Evolutionary conservation across 768 basidiomycete genomes (phyloP), one percentile per base, ranked within the genome.

Genomic region (Amanita molliuscula): DNA sequence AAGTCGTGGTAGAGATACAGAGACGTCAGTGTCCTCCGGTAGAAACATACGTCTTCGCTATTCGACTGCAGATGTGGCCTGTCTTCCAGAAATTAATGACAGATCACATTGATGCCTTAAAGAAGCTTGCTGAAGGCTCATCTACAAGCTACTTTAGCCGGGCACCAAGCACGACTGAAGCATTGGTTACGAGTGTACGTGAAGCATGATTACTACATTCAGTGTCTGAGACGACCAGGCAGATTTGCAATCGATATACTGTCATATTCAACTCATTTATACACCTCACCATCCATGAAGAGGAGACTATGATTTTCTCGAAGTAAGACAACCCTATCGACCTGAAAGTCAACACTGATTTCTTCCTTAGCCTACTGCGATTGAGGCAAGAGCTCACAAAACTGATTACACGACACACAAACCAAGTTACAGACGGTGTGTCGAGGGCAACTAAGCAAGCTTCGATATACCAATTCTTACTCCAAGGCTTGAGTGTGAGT

Each of bases 271-370:
- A 81, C 53, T 81, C 85, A 2, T 81, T 93, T 54, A 80, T 94
- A 18, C 77, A 79, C 25, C 67, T 99, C 55, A 89, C 88, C 3
- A 77, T 77, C 34, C 84, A 88, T 53, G 84, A 81, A 36, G 91
- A 96, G 56, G 94, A 96, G 62, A 89, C 89, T 7, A 96, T 97
- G 93, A 87, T 98, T 42, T 96, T 96, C 60, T 81, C 86, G 20
- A 93, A 93, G 95, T 95, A 60, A 56, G 81, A 61, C 26, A 8
- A 11, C 11, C 3, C 28, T n/a, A 6, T 8, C 4, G 9, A 18
- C 3, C 3, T 36, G 13, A 26, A 28, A 10, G 20, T 13, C 9
- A 13, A 57, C 47, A 13, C 13, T 31, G 37, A 31, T 28, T 1
- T 42, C 46, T 35, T 48, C 48, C 44, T 9, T 53, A 98, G 95